Conservation (phyloP, 768 basidiomycete species). For the Kwoniella sp. region DNA sequence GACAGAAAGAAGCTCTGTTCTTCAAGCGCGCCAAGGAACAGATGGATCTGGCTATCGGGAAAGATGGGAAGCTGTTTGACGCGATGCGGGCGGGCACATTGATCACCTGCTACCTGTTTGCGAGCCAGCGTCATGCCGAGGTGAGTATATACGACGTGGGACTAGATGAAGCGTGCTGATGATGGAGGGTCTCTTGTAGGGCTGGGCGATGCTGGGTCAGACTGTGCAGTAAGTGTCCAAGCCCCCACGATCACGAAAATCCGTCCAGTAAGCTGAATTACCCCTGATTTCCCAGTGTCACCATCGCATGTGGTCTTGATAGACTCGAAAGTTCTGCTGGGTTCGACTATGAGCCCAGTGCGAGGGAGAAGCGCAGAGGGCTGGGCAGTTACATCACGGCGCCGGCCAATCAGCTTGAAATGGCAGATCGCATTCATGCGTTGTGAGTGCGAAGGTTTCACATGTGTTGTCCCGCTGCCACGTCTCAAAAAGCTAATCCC, state of each 20-base stretch:
- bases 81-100: conserved; percentile 32
- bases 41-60: conserved; percentile 20
- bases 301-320: conserved; percentile 24
- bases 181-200: too few relatives aligned
- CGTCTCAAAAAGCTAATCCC: too few relatives aligned
- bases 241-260: background rate
- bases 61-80: conserved; percentile 16
- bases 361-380: background rate
- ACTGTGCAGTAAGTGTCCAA: conserved; percentile 11
- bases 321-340: conserved; percentile 12
- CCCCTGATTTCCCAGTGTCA: conserved; percentile 9
- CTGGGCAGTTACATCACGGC: background rate
- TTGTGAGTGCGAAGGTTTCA: conserved; percentile 23
- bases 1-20: conserved; percentile 17
- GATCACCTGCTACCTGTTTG: conserved; percentile 22
- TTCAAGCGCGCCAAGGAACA: conserved; percentile 7
- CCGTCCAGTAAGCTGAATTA: background rate
- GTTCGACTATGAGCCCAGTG: background rate
- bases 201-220: conserved; percentile 24
- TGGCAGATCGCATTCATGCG: conserved; percentile 34
- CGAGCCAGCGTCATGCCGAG: conserved; percentile 15
- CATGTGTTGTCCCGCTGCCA: too few relatives aligned
- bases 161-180: too few relatives aligned
- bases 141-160: too few relatives aligned
- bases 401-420: conserved; percentile 11